Percentiles rank a stretch among this genome's conserved stretches.
Evolutionary conservation across 139 green algal genomes (phyloP).

Genomic region (Auxenochlorella pyrenoidosa): DNA sequence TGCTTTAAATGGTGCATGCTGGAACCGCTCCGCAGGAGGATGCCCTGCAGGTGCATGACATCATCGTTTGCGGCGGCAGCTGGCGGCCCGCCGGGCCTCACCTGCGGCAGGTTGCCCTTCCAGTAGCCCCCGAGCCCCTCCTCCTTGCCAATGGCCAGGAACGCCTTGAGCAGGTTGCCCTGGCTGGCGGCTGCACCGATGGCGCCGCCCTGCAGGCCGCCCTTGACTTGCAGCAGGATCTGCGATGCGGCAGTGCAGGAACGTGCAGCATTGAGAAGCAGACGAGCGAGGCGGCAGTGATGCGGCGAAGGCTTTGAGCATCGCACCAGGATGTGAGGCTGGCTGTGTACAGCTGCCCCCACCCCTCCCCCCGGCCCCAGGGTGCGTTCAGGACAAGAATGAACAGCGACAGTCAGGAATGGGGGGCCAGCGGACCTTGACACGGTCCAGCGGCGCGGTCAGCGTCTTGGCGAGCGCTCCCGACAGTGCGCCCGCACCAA

Average conservation of each 20-base stretch:
- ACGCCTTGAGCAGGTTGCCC: conserved; percentile 64
- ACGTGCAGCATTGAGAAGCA: background rate
- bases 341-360: background rate
- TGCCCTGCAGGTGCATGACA: no score
- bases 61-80: no score
- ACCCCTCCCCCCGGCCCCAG: background rate
- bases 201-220: conserved; percentile 59
- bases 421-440: conserved; percentile 40
- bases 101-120: conserved; percentile 85
- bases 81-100: no score
- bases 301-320: no score
- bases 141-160: conserved; percentile 77
- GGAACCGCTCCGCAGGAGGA: no score
- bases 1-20: no score
- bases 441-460: conserved; percentile 84
- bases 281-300: background rate
- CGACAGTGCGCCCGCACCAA: conserved; percentile 77
- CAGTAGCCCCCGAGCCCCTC: conserved; percentile 87
- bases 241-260: conserved; percentile 31
- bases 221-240: conserved; percentile 72
- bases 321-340: no score
- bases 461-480: conserved; percentile 84
- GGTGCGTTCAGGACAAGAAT: background rate
- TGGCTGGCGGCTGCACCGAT: conserved; percentile 60
- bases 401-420: background rate